Evolutionary conservation across 805 yeast genomes (phyloP), one percentile per base, ranked within the genome.

Genomic region (Ogataea angusta): DNA sequence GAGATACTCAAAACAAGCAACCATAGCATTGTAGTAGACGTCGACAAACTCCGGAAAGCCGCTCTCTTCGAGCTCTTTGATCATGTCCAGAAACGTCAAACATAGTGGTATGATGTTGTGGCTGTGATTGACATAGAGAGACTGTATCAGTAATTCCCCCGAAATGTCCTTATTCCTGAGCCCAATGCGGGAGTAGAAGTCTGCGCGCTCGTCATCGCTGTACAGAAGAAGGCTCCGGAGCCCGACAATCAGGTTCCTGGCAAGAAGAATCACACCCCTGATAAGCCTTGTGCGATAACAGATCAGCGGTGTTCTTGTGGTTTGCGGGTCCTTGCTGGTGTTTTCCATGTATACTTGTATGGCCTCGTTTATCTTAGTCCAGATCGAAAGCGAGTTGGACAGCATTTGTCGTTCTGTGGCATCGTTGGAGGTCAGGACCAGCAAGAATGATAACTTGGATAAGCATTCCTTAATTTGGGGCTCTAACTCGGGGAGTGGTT

Each of bases 161-260:
- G 51, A 40, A 9, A 51, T 33, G 28, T 47, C 53, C 28, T 31
- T 40, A 27, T 24, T 18, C 13, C 48, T 33, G 21, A 45, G 27
- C 12, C 41, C 49, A 28, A 45, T 44, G 10, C 37, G 18, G 3
- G 14, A 30, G 29, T 42, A 48, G 25, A 43, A 42, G n/a, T 47
- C 45, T 2, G 30, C 18, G 14, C 43, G 28, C 8, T 46, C 46
- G 2, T 21, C 7, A n/a, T 45, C 49, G 12, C 23, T 36, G 26
- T 43, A 30, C 18, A 22, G 15, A 5, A 44, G 21, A 15, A 53
- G 26, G 6, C 47, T 31, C 12, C 40, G 26, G 15, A 49, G 43
- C 1, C 60, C 54, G 21, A 50, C 51, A 10, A 53, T 40, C 37
- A 57, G 34, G 27, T 59, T 59, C 17, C 60, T 37, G 2, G 53